Evolutionary conservation across 2,329 filamentous ascomycete species (phyloP).

Genomic region (Zymoseptoria ardabiliae): DNA sequence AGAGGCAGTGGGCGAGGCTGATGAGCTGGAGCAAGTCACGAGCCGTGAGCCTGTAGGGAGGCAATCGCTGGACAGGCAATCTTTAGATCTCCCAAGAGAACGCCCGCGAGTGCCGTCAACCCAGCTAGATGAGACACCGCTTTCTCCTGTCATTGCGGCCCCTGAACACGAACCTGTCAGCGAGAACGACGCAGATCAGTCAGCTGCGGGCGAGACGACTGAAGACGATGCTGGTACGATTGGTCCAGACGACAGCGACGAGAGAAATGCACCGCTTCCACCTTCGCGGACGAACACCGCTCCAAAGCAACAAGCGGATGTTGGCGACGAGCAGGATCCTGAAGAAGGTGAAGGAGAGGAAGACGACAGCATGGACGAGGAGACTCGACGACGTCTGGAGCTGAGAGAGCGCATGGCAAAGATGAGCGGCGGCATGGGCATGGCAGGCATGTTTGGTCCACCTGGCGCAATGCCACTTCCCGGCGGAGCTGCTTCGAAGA

Average conservation of each 20-base stretch:
- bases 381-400: constrained; percentile 77
- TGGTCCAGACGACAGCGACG: constrained; percentile 69
- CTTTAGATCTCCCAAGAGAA: constrained; percentile 31
- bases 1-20: constrained; percentile 28
- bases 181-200: constrained; percentile 61
- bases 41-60: constrained; percentile 22
- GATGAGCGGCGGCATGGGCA: constrained; percentile 95
- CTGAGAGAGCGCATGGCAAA: constrained; percentile 94
- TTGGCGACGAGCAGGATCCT: constrained; percentile 43
- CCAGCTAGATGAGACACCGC: constrained; percentile 32
- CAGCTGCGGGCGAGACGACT: constrained; percentile 53
- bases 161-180: constrained; percentile 49
- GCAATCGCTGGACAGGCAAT: constrained; percentile 25
- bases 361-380: constrained; percentile 80
- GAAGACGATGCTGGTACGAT: constrained; percentile 56
- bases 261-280: constrained; percentile 40
- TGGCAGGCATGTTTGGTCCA: constrained; percentile 85
- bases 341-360: constrained; percentile 60
- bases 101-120: constrained; percentile 31
- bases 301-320: constrained; percentile 37
- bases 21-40: constrained; percentile 32
- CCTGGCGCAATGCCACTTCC: constrained; percentile 60
- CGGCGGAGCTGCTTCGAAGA: constrained; percentile 41
- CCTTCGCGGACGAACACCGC: constrained; percentile 33
- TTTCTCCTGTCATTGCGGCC: constrained; percentile 27